phyloP scores from a whole-genome alignment of 768 basidiomycete species.

The Boletales sp. region DNA sequence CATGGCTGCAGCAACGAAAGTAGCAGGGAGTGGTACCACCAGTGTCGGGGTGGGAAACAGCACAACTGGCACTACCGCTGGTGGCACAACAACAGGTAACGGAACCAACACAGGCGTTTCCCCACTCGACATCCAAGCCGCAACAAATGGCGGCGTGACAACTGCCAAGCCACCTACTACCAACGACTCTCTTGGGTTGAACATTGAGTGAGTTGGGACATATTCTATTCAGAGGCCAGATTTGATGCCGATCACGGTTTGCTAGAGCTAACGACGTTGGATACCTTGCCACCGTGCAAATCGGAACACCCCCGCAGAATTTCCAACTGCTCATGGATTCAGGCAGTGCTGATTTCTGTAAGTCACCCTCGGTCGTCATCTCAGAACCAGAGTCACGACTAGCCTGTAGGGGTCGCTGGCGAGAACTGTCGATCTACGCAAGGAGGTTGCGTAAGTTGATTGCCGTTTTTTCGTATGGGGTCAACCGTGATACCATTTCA shows the following conservation, averaged over 20 bases:
- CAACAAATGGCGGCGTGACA: conserved; percentile 38
- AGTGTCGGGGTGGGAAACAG: not conserved
- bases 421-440: conserved; percentile 47
- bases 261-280: conserved; percentile 49
- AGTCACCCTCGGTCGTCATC: not conserved
- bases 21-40: conserved; percentile 1
- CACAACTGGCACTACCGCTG: conserved; percentile 7
- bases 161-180: conserved; percentile 38
- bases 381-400: not conserved
- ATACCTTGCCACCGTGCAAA: conserved; percentile 56
- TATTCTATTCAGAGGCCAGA: not conserved
- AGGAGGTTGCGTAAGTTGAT: conserved; percentile 39
- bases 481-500: conserved; percentile 24
- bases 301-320: conserved; percentile 61
- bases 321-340: conserved; percentile 67
- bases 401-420: conserved; percentile 43
- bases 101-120: conserved; percentile 31
- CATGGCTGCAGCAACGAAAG: conserved; percentile 2
- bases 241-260: conserved; percentile 1
- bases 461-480: not conserved
- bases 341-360: conserved; percentile 63
- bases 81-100: conserved; percentile 10
- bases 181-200: conserved; percentile 58
- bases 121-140: conserved; percentile 35
- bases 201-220: conserved; percentile 54